These are phyloP conservation scores for Lipomyces sp. DNA, from an alignment of 805 yeast species.

Conservation along the genomic window DNA sequence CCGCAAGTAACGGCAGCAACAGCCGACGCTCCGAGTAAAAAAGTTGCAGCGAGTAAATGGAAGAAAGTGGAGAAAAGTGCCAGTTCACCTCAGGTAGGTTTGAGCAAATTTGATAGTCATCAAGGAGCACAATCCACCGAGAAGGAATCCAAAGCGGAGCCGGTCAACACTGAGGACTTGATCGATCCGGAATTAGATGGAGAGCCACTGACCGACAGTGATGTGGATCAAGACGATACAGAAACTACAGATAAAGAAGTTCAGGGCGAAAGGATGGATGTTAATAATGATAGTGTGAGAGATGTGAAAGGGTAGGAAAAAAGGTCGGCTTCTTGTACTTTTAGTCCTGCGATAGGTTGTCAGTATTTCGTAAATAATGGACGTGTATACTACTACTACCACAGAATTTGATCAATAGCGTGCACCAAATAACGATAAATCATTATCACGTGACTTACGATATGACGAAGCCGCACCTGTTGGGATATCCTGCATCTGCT, in stretches of 20 bases:
- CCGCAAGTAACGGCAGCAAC: background rate
- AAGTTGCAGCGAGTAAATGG: conserved; percentile 19
- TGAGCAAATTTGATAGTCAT: background rate
- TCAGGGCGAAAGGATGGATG: background rate
- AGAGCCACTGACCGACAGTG: conserved; percentile 35
- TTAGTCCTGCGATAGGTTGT: background rate
- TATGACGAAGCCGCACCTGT: too few relatives aligned
- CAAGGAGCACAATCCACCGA: background rate
- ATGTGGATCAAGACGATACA: conserved; percentile 13
- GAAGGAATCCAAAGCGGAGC: background rate
- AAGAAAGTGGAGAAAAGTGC: conserved; percentile 23
- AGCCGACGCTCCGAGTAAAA: background rate
- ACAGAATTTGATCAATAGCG: background rate
- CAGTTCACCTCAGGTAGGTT: background rate
- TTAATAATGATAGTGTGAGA: background rate
- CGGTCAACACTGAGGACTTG: conserved; percentile 16
- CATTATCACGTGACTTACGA: too few relatives aligned
- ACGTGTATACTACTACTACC: background rate
- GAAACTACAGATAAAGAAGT: background rate
- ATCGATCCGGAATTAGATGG: conserved; percentile 36
- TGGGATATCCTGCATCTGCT: too few relatives aligned
- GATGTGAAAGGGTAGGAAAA: background rate
- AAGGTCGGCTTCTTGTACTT: background rate
- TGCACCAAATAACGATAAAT: background rate
- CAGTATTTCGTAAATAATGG: background rate